Percentiles rank a stretch among this genome's conserved stretches.
Conservation (phyloP, 768 basidiomycete genomes). For the Leucosporidium scottii region DNA sequence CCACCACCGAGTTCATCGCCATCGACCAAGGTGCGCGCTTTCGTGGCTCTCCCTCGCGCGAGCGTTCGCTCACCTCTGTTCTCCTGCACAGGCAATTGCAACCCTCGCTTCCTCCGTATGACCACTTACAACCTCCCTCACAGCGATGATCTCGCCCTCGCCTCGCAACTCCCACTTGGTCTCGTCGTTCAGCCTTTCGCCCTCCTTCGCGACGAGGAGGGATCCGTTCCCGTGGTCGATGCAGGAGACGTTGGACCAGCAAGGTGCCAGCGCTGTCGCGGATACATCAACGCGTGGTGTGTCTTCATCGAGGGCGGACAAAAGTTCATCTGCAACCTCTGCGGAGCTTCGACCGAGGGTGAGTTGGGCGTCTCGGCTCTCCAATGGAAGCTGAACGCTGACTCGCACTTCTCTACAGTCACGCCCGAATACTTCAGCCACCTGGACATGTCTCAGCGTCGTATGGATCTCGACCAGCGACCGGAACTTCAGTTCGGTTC, state of each 20-base stretch:
- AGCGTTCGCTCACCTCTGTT: neutral
- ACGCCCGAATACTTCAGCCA: slow-evolving; percentile 73
- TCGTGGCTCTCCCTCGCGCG: too few species aligned
- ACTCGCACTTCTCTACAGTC: slow-evolving; percentile 49
- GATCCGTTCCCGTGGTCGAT: slow-evolving; percentile 71
- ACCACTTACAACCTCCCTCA: slow-evolving; percentile 85
- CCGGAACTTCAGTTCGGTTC: slow-evolving; percentile 87
- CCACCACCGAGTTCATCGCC: slow-evolving; percentile 79
- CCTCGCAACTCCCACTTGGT: slow-evolving; percentile 76
- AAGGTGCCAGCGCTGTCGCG: slow-evolving; percentile 75
- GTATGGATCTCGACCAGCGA: slow-evolving; percentile 70
- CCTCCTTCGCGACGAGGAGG: slow-evolving; percentile 57
- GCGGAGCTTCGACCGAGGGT: slow-evolving; percentile 78
- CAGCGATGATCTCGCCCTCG: slow-evolving; percentile 65
- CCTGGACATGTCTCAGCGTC: slow-evolving; percentile 65
- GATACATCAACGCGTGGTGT: slow-evolving; percentile 92
- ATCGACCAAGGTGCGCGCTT: slow-evolving; percentile 72
- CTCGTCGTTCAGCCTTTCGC: slow-evolving; percentile 87
- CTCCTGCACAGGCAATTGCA: slow-evolving; percentile 64
- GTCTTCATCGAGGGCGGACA: slow-evolving; percentile 72
- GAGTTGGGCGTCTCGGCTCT: slow-evolving; percentile 37
- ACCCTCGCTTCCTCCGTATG: slow-evolving; percentile 79
- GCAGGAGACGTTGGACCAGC: slow-evolving; percentile 66
- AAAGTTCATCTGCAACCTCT: slow-evolving; percentile 89
- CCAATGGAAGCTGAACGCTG: neutral